Conservation (phyloP, 1,284 basidiomycete species). For the Malassezia yamatoensis region DNA sequence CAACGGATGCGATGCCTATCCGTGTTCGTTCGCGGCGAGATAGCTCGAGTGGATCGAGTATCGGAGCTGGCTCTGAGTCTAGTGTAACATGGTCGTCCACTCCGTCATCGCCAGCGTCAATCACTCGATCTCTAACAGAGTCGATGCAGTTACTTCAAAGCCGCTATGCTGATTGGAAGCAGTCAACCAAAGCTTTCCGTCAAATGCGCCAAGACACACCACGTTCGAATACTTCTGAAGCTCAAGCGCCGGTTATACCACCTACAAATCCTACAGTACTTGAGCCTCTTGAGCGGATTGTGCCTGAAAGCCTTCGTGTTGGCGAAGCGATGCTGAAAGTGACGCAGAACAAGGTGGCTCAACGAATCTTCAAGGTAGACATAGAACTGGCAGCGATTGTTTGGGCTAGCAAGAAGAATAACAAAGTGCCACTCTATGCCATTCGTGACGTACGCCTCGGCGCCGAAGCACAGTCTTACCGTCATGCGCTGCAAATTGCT, state of each 20-base stretch:
- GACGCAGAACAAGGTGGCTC: constrained; percentile 70
- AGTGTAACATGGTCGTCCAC: not conserved
- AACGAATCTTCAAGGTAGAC: constrained; percentile 64
- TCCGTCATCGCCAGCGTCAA: not conserved
- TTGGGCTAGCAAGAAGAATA: constrained; percentile 67
- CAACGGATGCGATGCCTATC: constrained; percentile 1
- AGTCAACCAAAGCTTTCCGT: constrained; percentile 2
- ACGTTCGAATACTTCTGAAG: not conserved
- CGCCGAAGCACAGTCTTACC: constrained; percentile 64
- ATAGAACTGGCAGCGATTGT: constrained; percentile 68
- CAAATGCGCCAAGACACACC: constrained; percentile 1
- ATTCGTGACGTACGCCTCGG: constrained; percentile 84
- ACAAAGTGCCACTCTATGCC: constrained; percentile 70
- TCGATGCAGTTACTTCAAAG: not conserved
- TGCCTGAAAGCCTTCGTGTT: constrained; percentile 20
- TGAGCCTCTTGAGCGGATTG: constrained; percentile 9
- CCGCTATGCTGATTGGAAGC: constrained; percentile 11
- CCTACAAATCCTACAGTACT: not conserved
- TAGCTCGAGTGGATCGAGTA: not conserved
- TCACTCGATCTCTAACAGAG: not conserved
- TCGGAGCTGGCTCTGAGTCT: not conserved
- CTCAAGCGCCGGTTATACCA: not conserved
- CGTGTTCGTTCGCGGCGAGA: not conserved
- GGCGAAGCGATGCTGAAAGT: constrained; percentile 67
- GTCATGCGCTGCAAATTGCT: constrained; percentile 60